phyloP scores from a whole-genome alignment of 345 rosid genomes.

The Citrus australasica region DNA sequence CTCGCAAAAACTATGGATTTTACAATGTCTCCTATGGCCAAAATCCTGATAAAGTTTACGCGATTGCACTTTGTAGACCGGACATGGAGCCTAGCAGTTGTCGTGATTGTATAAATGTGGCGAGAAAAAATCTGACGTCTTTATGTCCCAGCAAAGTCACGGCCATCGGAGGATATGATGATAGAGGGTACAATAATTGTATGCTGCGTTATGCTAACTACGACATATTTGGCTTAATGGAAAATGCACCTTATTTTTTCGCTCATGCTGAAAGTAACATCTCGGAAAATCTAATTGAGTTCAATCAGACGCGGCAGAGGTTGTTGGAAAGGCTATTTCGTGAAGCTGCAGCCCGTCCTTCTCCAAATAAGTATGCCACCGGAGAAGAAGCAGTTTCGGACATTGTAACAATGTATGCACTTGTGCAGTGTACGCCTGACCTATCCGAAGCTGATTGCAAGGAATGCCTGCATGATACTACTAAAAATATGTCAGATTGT shows the following conservation, averaged over 20 bases:
- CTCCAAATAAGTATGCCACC: conserved; percentile 39
- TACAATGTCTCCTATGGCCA: conserved; percentile 8
- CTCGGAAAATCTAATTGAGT: conserved; percentile 12
- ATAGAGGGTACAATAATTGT: background rate
- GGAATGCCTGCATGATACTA: conserved; percentile 20
- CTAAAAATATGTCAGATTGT: background rate
- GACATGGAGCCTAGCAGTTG: conserved; percentile 10
- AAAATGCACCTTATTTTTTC: background rate
- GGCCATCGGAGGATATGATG: conserved; percentile 9
- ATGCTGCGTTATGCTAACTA: background rate
- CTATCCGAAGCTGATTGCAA: conserved; percentile 28
- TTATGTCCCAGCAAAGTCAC: background rate
- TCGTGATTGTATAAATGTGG: background rate
- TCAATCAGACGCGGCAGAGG: conserved; percentile 8
- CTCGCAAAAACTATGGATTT: background rate
- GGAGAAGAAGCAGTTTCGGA: conserved; percentile 10
- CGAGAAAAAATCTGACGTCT: background rate
- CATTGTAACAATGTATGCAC: conserved; percentile 24
- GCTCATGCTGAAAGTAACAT: background rate
- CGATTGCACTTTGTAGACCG: conserved; percentile 4
- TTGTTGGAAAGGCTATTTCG: conserved; percentile 22
- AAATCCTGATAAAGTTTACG: background rate
- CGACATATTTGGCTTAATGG: background rate
- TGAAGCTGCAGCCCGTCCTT: conserved; percentile 24
- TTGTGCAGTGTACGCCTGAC: conserved; percentile 46